phyloP scores from a whole-genome alignment of 371 early-diverging fungal genomes.

The Blyttiomyces sp. region DNA sequence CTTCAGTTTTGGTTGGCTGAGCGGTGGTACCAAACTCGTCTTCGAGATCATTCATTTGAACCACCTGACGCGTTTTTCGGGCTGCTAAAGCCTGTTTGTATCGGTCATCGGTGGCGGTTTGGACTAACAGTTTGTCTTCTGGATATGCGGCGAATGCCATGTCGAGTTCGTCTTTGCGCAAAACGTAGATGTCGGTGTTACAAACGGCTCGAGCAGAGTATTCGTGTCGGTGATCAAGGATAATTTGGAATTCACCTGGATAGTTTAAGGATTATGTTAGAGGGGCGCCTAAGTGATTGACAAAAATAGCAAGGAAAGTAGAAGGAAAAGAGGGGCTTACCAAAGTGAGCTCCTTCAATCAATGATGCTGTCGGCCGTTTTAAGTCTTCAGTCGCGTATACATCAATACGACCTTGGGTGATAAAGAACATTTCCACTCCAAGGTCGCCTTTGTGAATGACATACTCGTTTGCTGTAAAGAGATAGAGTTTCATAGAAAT shows the following conservation, averaged over 20 bases:
- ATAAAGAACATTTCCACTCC: conserved; percentile 49
- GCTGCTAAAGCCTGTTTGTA: conserved; percentile 24
- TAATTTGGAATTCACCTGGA: conserved; percentile 42
- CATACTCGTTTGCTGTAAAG: conserved; percentile 46
- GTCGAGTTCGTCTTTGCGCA: conserved; percentile 36
- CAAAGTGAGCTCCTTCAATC: conserved; percentile 47
- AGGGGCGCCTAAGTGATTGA: conserved; percentile 5
- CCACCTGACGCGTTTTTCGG: conserved; percentile 14
- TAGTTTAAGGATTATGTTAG: not conserved
- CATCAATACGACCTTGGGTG: conserved; percentile 48
- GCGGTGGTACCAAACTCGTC: too few relatives aligned
- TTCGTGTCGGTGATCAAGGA: conserved; percentile 41
- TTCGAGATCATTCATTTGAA: not conserved
- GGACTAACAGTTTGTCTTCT: conserved; percentile 34
- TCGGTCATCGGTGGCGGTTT: conserved; percentile 26
- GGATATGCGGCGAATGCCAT: conserved; percentile 39
- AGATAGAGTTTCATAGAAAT: conserved; percentile 44
- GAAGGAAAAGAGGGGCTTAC: conserved; percentile 21
- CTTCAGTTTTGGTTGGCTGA: too few relatives aligned
- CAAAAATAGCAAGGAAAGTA: not conserved
- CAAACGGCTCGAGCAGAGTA: conserved; percentile 44
- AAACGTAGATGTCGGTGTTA: conserved; percentile 50
- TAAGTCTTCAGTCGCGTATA: conserved; percentile 35
- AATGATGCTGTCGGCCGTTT: conserved; percentile 33
- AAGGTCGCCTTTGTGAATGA: conserved; percentile 41